Conservation (phyloP, 2,329 filamentous ascomycete genomes). For the Fusarium subtropicale region DNA sequence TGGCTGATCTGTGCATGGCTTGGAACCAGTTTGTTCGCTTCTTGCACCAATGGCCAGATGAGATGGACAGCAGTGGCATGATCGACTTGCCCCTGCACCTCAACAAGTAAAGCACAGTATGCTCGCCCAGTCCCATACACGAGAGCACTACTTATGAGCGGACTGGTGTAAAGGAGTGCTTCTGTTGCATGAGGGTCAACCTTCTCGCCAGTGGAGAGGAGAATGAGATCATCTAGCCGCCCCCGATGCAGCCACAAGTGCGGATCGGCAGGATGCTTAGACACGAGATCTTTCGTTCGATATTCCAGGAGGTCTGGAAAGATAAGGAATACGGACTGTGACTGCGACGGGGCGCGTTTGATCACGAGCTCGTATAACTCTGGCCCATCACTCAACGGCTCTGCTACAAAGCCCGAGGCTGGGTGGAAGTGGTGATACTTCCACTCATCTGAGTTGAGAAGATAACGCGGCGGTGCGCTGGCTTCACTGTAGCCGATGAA, state of each 20-base stretch:
- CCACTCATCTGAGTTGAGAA: neutral
- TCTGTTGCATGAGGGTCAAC: conserved; percentile 1
- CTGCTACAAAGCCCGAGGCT: neutral
- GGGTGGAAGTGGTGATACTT: neutral
- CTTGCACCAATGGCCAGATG: neutral
- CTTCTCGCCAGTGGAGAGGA: neutral
- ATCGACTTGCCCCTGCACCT: neutral
- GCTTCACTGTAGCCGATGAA: neutral
- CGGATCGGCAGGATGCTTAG: neutral
- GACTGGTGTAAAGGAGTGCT: neutral
- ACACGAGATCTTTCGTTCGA: neutral
- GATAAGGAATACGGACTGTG: neutral
- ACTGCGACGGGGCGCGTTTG: neutral
- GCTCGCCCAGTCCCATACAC: neutral
- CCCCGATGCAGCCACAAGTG: neutral
- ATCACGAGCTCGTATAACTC: neutral
- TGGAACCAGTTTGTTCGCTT: neutral
- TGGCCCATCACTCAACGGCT: neutral
- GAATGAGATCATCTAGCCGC: neutral
- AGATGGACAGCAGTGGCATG: neutral
- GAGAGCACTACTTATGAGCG: neutral
- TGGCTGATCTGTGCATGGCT: neutral
- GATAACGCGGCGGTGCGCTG: neutral
- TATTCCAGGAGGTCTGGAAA: neutral
- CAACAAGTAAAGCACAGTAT: neutral